phyloP scores from a whole-genome alignment of 2,329 filamentous ascomycete genomes.

The Aspergillus ochraceus region DNA sequence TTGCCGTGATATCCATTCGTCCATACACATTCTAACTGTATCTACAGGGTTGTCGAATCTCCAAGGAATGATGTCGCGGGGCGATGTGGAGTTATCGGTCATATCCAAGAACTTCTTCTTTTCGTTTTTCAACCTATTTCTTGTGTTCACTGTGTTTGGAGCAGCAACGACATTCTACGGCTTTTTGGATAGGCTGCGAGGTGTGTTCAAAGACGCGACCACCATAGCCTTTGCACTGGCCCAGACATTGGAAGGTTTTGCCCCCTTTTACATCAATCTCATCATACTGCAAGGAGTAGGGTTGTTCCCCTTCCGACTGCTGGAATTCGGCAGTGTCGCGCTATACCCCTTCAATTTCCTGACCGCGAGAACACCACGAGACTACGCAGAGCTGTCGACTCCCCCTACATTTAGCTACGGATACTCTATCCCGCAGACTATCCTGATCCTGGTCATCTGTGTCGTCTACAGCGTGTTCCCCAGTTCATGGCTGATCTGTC shows the following conservation, averaged over 20 bases:
- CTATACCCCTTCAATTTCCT: constrained; percentile 80
- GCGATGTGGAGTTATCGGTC: constrained; percentile 88
- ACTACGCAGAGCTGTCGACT: constrained; percentile 77
- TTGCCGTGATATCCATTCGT: background rate
- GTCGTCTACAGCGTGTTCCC: constrained; percentile 89
- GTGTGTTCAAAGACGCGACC: constrained; percentile 76
- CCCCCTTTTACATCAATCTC: constrained; percentile 88
- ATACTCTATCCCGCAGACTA: constrained; percentile 88
- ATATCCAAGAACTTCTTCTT: constrained; percentile 99
- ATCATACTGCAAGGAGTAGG: constrained; percentile 94
- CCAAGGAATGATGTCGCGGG: constrained; percentile 93
- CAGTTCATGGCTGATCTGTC: constrained; percentile 75
- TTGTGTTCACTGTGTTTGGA: constrained; percentile 86
- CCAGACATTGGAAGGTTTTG: constrained; percentile 69
- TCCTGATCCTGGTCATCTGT: constrained; percentile 92
- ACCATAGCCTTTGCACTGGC: constrained; percentile 76
- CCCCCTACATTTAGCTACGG: constrained; percentile 93
- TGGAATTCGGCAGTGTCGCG: constrained; percentile 83
- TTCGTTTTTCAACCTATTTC: constrained; percentile 97
- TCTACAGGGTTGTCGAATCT: constrained; percentile 69
- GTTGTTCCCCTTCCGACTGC: constrained; percentile 84
- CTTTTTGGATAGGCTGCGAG: constrained; percentile 63
- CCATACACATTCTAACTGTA: constrained; percentile 10
- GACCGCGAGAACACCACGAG: constrained; percentile 81
- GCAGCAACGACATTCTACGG: constrained; percentile 74